A percentile compares a stretch with the other conserved stretches of the same genome.
Conservation (phyloP, 2,329 filamentous ascomycete species). For the Biscogniauxia sp. region DNA sequence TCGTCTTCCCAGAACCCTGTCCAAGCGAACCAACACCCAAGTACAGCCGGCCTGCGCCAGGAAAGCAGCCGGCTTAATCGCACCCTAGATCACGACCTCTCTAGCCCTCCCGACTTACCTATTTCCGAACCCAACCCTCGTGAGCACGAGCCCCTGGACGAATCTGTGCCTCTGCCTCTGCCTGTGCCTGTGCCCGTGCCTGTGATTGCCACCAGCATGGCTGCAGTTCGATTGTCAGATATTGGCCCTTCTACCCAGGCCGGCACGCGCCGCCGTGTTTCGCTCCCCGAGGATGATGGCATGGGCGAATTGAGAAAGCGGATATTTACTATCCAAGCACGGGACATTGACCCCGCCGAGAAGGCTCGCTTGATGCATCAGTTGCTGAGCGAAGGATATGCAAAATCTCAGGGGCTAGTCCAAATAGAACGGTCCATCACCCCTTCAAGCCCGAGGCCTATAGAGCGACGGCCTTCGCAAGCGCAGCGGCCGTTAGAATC, state of each 20-base stretch:
- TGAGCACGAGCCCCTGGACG: slow-evolving; percentile 9
- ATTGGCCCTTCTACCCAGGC: slow-evolving; percentile 2
- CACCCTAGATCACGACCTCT: slow-evolving; percentile 3
- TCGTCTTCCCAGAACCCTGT: slow-evolving; percentile 27
- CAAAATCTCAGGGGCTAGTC: slow-evolving; percentile 37
- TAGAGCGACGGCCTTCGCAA: slow-evolving; percentile 39
- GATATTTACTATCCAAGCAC: slow-evolving; percentile 67
- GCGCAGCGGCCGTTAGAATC: slow-evolving; percentile 46
- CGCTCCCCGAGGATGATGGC: slow-evolving; percentile 74
- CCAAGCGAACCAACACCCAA: slow-evolving; percentile 14
- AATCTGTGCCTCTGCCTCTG: slow-evolving; percentile 11
- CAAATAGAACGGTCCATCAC: slow-evolving; percentile 31
- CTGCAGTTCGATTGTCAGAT: slow-evolving; percentile 7
- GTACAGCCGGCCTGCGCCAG: slow-evolving; percentile 8
- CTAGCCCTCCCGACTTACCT: slow-evolving; percentile 7
- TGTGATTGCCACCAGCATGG: slow-evolving; percentile 12
- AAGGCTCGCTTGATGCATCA: slow-evolving; percentile 73
- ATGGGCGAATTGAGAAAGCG: slow-evolving; percentile 65
- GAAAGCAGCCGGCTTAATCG: slow-evolving; percentile 5
- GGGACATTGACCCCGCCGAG: slow-evolving; percentile 55
- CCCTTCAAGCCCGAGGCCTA: slow-evolving; percentile 38
- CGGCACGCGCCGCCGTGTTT: slow-evolving; percentile 15
- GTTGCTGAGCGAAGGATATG: slow-evolving; percentile 68
- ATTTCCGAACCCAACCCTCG: slow-evolving; percentile 5
- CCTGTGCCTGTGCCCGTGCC: slow-evolving; percentile 11